Evolutionary conservation across 2,329 filamentous ascomycete genomes (phyloP), one percentile per base, ranked within the genome.

Genomic region (Magnaporthiopsis rhizophila): DNA sequence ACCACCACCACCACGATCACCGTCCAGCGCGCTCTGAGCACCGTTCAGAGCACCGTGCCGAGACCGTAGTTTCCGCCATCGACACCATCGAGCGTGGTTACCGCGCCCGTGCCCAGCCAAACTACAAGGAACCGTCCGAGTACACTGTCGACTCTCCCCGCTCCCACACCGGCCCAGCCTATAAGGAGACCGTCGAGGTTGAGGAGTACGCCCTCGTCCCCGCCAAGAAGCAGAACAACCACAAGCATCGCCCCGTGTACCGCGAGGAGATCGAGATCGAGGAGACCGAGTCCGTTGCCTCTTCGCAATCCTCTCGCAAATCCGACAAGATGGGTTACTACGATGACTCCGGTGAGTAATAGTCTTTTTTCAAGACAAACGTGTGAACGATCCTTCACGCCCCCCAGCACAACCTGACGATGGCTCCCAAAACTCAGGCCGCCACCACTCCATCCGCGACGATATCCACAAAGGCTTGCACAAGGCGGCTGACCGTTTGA

Each of bases 1-100:
- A 53, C 9, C 45, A 50, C 76, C 45, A 50, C 76, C 72, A 72
- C 68, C 81, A 81, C 11, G 72, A 72, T 69, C 75, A 77, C 71
- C 77, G 79, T 72, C 75, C 45, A 8, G 45, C 45, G 18, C 45
- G 45, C n/a, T 53, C 45, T 21, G 45, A 53, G 45, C 45, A 45
- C 38, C 15, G 21, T 53, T 53, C 45, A 15, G 38, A 50, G 45
- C 45, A 45, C 38, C 38, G 45, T 24, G 21, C 45, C 13, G 45
- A 53, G 45, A n/a, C 45, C n/a, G 45, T 53, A 53, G 73, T 73
- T 71, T 81, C 76, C 70, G 77, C 81, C 69, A 81, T 89, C 75
- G 86, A 89, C 78, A 75, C 83, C 69, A 84, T 84, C 73, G 86
- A 89, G 78, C 84, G 83, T 77, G 81, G 87, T 77, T 88, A 88